Percentiles rank a stretch among this genome's conserved stretches.
These are phyloP conservation scores for Macrophomina tecta DNA, from an alignment of 2,329 filamentous ascomycete genomes.

Conservation along the genomic window DNA sequence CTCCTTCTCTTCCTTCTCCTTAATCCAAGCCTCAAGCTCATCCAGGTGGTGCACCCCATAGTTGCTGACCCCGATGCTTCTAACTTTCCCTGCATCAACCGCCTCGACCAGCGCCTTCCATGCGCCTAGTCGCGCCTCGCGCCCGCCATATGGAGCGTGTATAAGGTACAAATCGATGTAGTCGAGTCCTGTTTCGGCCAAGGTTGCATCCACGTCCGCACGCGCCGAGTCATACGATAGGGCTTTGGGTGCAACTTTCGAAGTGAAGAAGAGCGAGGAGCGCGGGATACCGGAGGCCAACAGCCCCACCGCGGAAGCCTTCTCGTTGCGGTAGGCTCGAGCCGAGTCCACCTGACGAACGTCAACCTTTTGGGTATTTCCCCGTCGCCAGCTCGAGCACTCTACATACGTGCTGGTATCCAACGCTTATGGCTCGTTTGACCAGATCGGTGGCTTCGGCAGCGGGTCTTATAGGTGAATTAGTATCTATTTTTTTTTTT, in stretches of 20 bases:
- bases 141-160: conserved; percentile 61
- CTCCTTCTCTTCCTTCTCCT: conserved; percentile 68
- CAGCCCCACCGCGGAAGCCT: conserved; percentile 45
- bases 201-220: conserved; percentile 47
- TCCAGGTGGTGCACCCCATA: conserved; percentile 62
- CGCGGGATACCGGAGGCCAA: conserved; percentile 33
- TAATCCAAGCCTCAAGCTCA: conserved; percentile 60
- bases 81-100: conserved; percentile 57
- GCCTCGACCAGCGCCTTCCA: conserved; percentile 63
- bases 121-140: conserved; percentile 55
- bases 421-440: conserved; percentile 55
- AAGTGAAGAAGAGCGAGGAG: conserved; percentile 43
- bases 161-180: conserved; percentile 54
- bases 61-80: conserved; percentile 61
- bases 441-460: conserved; percentile 64
- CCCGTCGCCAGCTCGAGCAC: background rate
- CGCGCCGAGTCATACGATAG: conserved; percentile 58
- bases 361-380: conserved; percentile 37
- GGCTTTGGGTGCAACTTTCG: conserved; percentile 58
- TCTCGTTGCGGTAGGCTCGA: conserved; percentile 52
- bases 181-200: conserved; percentile 46
- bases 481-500: background rate
- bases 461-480: conserved; percentile 52
- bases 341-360: conserved; percentile 59
- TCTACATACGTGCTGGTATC: conserved; percentile 54